phyloP scores from a whole-genome alignment of 208 protist species.

The Naegleria lovaniensis region DNA sequence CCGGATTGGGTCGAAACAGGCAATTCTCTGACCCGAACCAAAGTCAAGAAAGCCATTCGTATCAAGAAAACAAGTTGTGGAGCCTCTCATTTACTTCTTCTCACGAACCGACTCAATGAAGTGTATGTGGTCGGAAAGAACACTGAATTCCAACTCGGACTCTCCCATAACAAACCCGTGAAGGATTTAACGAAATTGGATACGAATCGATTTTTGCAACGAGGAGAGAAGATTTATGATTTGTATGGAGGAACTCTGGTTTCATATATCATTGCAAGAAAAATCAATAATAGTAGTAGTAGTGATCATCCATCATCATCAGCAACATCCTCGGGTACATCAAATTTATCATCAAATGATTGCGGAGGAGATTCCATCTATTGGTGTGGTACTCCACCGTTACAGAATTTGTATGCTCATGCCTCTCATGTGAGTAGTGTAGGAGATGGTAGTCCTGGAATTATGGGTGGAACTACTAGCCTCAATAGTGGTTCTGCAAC shows the following conservation, averaged over 20 bases:
- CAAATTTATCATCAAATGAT: not conserved
- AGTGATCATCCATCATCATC: not conserved
- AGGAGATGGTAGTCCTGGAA: not conserved
- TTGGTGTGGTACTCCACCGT: not conserved
- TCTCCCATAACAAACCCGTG: not conserved
- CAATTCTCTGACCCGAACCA: not conserved
- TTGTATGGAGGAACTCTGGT: not conserved
- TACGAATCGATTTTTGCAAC: not conserved
- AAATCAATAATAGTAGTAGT: not conserved
- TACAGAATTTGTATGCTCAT: slow-evolving; percentile 1
- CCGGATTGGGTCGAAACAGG: not conserved
- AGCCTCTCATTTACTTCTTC: not conserved
- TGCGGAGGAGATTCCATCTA: not conserved
- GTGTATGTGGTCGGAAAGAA: not conserved
- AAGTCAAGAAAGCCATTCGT: not conserved
- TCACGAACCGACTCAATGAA: not conserved
- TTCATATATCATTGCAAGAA: not conserved
- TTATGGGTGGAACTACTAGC: not conserved
- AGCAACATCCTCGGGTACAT: not conserved
- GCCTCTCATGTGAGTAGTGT: not conserved
- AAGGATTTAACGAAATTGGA: not conserved
- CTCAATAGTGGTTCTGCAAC: not conserved
- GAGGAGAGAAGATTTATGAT: not conserved
- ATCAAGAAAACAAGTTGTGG: not conserved
- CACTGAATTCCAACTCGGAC: not conserved